Base-by-base conservation (phyloP, 1,139 yeast genomes). In the Candida sp. region DNA sequence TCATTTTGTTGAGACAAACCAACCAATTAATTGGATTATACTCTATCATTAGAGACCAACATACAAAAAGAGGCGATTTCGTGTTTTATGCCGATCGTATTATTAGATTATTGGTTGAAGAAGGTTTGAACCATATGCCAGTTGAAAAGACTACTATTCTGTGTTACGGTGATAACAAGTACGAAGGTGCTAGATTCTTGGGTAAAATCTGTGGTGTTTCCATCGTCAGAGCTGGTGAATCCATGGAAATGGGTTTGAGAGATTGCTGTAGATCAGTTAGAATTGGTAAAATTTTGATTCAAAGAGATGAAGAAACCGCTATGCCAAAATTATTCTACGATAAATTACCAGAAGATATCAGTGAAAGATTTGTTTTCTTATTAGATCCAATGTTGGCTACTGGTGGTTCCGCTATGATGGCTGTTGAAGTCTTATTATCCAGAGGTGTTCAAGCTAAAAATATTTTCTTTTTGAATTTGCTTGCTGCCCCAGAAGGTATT, bases 201-300 rank as follows among this genome's bases (percentile, higher is more conserved):
- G 98, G 98, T 38, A 90, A 88, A 66, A 91, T 93, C 48, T 93
- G 98, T 65, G 99, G 99, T 49, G 99, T 93, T 30, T 88, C 97
- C 19, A 93, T 93, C 59, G 95, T 93, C 58, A 79, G 99, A 60
- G 99, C 99, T 5, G 99, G 99, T 51, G 99, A 93, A 67, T 84
- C 95, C 37, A 93, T 93, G 99, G 99, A 93, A 66, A 95, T 89
- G 77, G 99, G 98, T 21, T 74, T 93, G 51, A 81, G 99, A 62
- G 98, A 73, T 69, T 88, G 98, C 68, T 90, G 98, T 64, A 79
- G 99, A 55, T 86, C 96, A 6, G 99, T 93, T 36, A 79, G 98
- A 61, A 87, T 93, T 49, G 99, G 99, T 43, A 93, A 93, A 73
- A 93, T 93, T 53, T 75, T 93, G 61, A 93, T 93, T 55, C 99